Conservation (phyloP, 1,284 basidiomycete genomes). For the Heimioporus punctisporus region DNA sequence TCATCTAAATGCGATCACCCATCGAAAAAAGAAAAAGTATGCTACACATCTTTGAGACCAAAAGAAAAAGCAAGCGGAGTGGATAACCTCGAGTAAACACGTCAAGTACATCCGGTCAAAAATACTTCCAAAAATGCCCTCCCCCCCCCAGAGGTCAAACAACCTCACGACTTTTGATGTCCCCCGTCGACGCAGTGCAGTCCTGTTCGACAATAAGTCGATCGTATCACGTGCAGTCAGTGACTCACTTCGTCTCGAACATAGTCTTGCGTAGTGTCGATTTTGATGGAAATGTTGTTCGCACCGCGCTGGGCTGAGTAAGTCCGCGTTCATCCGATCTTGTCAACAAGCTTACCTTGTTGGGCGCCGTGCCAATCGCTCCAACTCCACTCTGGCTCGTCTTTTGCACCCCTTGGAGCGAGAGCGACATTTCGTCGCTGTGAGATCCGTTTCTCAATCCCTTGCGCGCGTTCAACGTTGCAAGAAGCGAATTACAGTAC, state of each 20-base stretch:
- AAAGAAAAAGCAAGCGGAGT: constrained; percentile 10
- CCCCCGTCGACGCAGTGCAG: constrained; percentile 20
- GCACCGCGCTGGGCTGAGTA: constrained; percentile 16
- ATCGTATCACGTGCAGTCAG: background rate
- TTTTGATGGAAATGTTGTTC: constrained; percentile 37
- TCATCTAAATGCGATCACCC: no score
- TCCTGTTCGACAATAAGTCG: constrained; percentile 5
- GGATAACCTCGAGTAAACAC: background rate
- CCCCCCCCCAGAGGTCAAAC: constrained; percentile 8
- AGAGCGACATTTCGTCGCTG: constrained; percentile 34
- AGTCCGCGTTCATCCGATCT: constrained; percentile 6
- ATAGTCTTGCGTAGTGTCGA: constrained; percentile 34
- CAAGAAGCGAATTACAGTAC: constrained; percentile 53
- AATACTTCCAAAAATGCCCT: background rate
- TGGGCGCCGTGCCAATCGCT: constrained; percentile 13
- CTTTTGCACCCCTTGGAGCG: constrained; percentile 32
- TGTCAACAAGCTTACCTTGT: constrained; percentile 9
- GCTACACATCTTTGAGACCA: constrained; percentile 12
- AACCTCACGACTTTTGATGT: constrained; percentile 21
- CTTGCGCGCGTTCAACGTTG: constrained; percentile 51
- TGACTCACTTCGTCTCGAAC: constrained; percentile 30
- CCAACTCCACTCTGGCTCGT: constrained; percentile 21
- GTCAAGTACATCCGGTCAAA: background rate
- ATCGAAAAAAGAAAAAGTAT: constrained; percentile 7
- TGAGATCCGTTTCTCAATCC: constrained; percentile 31